phyloP scores from a whole-genome alignment of 176 grass and related monocot genomes.

The Bonia amplexicaulis region DNA sequence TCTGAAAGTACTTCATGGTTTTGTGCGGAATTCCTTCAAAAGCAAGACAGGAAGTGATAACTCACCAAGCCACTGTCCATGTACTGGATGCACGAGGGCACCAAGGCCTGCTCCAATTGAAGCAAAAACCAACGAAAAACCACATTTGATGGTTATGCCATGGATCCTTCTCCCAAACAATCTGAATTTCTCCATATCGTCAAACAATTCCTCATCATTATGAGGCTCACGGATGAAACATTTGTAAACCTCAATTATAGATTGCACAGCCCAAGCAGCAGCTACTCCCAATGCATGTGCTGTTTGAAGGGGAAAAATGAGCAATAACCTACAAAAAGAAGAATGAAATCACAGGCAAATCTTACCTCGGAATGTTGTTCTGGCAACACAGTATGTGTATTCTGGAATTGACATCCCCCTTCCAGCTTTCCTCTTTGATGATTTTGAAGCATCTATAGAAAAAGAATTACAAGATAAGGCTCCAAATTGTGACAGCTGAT shows the following conservation, averaged over 20 bases:
- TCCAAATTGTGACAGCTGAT: constrained; percentile 2
- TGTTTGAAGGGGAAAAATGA: constrained; percentile 29
- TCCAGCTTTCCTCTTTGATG: constrained; percentile 68
- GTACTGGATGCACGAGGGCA: constrained; percentile 69
- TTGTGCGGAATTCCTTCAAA: not conserved
- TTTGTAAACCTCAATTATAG: constrained; percentile 69
- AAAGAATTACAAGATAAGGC: not conserved
- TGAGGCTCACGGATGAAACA: constrained; percentile 61
- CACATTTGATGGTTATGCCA: constrained; percentile 72
- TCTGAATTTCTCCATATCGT: constrained; percentile 48
- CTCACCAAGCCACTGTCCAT: constrained; percentile 94
- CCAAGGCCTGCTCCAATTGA: constrained; percentile 83
- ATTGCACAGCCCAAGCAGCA: constrained; percentile 89
- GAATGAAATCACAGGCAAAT: constrained; percentile 1
- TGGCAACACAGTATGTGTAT: constrained; percentile 65
- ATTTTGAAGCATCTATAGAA: constrained; percentile 77
- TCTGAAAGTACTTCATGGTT: not conserved
- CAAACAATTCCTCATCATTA: constrained; percentile 36
- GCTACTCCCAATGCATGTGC: constrained; percentile 75
- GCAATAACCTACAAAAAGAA: not conserved
- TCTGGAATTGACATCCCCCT: constrained; percentile 61
- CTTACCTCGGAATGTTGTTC: constrained; percentile 84
- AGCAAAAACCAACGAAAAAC: constrained; percentile 87
- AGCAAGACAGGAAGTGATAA: constrained; percentile 21
- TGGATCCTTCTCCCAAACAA: constrained; percentile 61